These are phyloP conservation scores for Agrocybe chaxingu DNA, from an alignment of 768 basidiomycete species.

Conservation along the genomic window DNA sequence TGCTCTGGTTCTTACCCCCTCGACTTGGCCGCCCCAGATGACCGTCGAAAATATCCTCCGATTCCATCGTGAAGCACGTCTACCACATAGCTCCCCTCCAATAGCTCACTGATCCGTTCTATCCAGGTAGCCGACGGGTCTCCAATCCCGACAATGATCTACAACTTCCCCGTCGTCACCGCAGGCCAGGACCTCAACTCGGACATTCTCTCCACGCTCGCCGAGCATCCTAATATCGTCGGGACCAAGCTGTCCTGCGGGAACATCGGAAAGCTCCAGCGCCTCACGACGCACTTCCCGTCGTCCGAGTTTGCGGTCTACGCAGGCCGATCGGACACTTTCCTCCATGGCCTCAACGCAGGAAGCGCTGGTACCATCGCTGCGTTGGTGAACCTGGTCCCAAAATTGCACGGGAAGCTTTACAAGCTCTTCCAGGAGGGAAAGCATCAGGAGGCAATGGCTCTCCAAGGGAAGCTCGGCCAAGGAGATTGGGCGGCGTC, in stretches of 20 bases:
- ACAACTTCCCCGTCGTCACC: slow-evolving; percentile 83
- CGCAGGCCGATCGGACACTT: slow-evolving; percentile 71
- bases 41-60: slow-evolving; percentile 56
- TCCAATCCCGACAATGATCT: slow-evolving; percentile 73
- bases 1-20: slow-evolving; percentile 72
- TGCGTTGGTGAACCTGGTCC: slow-evolving; percentile 58
- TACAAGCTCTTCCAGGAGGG: slow-evolving; percentile 50
- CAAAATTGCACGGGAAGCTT: slow-evolving; percentile 53
- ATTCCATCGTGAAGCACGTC: slow-evolving; percentile 60
- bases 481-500: slow-evolving; percentile 66
- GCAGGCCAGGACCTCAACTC: slow-evolving; percentile 85
- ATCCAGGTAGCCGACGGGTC: slow-evolving; percentile 62
- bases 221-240: slow-evolving; percentile 80
- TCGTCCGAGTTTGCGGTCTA: slow-evolving; percentile 62
- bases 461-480: slow-evolving; percentile 55
- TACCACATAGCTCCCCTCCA: neutral
- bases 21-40: slow-evolving; percentile 68
- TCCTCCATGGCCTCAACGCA: slow-evolving; percentile 58
- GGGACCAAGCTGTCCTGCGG: slow-evolving; percentile 86
- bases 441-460: slow-evolving; percentile 55
- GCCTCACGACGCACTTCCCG: slow-evolving; percentile 59
- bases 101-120: neutral
- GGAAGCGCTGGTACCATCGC: slow-evolving; percentile 66
- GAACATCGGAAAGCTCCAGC: slow-evolving; percentile 79
- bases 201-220: slow-evolving; percentile 65